Conservation (phyloP, 1,284 basidiomycete species). For the Boletus sp. region DNA sequence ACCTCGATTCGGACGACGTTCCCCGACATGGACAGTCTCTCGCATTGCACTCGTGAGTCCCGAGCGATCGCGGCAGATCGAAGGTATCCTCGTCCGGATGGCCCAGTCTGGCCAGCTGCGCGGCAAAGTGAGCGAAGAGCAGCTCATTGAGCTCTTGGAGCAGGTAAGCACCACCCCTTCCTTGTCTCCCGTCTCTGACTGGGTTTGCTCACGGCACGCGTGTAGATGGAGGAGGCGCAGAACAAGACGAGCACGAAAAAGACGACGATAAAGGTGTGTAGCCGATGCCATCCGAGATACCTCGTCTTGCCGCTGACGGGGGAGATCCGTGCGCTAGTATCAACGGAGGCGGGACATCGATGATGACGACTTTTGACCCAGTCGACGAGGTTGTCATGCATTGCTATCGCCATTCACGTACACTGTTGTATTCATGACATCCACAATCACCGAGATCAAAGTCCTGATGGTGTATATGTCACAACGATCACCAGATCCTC, state of each 20-base stretch:
- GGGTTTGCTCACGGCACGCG: neutral
- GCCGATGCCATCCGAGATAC: neutral
- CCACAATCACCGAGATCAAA: neutral
- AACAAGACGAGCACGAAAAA: constrained; percentile 53
- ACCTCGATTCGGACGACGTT: too few relatives aligned
- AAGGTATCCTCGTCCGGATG: constrained; percentile 84
- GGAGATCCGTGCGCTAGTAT: constrained; percentile 51
- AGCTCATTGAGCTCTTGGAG: constrained; percentile 88
- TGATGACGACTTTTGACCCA: constrained; percentile 60
- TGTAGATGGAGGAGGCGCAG: constrained; percentile 63
- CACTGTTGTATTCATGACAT: constrained; percentile 1
- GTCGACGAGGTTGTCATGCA: neutral
- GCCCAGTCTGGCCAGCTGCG: constrained; percentile 90
- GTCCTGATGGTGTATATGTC: too few relatives aligned
- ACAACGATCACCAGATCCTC: too few relatives aligned
- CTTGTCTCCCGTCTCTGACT: too few relatives aligned
- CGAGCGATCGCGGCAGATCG: constrained; percentile 82
- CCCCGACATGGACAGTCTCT: constrained; percentile 52
- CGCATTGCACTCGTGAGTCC: constrained; percentile 92
- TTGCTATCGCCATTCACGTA: neutral
- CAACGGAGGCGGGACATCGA: constrained; percentile 69
- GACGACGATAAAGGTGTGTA: constrained; percentile 68
- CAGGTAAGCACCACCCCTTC: constrained; percentile 57
- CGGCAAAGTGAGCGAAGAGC: constrained; percentile 81
- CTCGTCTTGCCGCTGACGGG: neutral